Conservation (phyloP, 495 filamentous ascomycete species). For the Hyaloscypha variabilis region DNA sequence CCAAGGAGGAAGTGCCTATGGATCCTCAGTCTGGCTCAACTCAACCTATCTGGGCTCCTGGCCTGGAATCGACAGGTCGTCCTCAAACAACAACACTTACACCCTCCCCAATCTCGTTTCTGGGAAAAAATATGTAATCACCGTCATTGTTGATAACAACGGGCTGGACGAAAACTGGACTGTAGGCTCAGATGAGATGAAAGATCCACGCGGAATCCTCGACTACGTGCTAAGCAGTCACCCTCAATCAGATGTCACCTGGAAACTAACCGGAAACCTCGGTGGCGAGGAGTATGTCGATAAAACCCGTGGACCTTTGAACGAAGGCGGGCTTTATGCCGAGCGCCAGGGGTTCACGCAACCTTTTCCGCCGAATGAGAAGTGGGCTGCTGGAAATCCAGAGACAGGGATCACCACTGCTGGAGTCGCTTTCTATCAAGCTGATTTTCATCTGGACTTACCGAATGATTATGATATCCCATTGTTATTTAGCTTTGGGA, state of each 20-base stretch:
- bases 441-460: conserved; percentile 60
- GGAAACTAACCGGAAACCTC: conserved; percentile 82
- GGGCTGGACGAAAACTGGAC: conserved; percentile 66
- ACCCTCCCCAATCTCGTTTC: conserved; percentile 56
- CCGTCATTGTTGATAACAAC: conserved; percentile 74
- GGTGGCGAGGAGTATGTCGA: conserved; percentile 74
- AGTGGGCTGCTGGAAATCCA: conserved; percentile 52
- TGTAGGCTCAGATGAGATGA: conserved; percentile 64
- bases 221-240: conserved; percentile 44
- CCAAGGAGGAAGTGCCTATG: conserved; percentile 66
- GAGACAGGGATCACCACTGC: conserved; percentile 53
- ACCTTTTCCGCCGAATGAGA: conserved; percentile 55
- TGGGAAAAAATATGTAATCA: conserved; percentile 62
- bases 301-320: conserved; percentile 67
- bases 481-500: conserved; percentile 61
- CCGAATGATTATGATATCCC: conserved; percentile 61
- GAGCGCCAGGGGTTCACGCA: conserved; percentile 74
- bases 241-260: conserved; percentile 49
- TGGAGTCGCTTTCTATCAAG: conserved; percentile 65
- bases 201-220: conserved; percentile 62
- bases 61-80: conserved; percentile 45
- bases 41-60: conserved; percentile 22
- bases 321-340: conserved; percentile 72
- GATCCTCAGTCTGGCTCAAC: conserved; percentile 31
- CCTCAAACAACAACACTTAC: conserved; percentile 55